phyloP scores from a whole-genome alignment of 192 early-diverging fungal species.

The Chytriomyces sp. region DNA sequence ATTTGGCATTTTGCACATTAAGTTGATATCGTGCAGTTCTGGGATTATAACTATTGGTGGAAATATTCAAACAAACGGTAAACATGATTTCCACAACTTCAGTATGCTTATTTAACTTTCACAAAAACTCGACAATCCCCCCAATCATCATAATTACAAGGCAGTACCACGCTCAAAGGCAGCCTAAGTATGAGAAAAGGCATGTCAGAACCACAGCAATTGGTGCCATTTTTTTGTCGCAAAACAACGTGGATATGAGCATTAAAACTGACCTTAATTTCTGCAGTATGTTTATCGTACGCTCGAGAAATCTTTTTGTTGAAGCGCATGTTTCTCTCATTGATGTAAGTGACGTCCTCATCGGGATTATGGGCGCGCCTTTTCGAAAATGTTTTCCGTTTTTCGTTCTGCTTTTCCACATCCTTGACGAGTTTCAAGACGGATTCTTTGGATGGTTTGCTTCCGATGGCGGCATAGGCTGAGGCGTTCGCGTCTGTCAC shows the following conservation, averaged over 20 bases:
- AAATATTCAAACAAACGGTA: too few relatives aligned
- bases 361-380: conserved; percentile 76
- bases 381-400: conserved; percentile 66
- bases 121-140: too few relatives aligned
- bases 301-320: conserved; percentile 95
- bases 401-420: conserved; percentile 71
- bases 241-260: neutral
- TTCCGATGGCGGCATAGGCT: conserved; percentile 62
- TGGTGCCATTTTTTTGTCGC: neutral
- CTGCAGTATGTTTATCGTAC: conserved; percentile 93
- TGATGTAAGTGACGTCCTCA: conserved; percentile 90
- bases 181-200: conserved; percentile 19
- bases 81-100: too few relatives aligned
- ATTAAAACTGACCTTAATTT: conserved; percentile 81
- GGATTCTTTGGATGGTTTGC: conserved; percentile 66
- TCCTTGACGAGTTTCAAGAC: conserved; percentile 74
- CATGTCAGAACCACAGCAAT: neutral
- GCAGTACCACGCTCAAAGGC: conserved; percentile 50
- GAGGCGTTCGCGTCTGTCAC: conserved; percentile 66
- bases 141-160: conserved; percentile 30
- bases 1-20: too few relatives aligned
- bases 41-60: too few relatives aligned
- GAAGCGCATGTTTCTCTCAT: conserved; percentile 92
- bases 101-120: too few relatives aligned
- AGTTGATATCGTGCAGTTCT: too few relatives aligned